Evolutionary conservation across 2,329 filamentous ascomycete genomes (phyloP), one percentile per base, ranked within the genome.

Genomic region (Hirsutella rhossiliensis): DNA sequence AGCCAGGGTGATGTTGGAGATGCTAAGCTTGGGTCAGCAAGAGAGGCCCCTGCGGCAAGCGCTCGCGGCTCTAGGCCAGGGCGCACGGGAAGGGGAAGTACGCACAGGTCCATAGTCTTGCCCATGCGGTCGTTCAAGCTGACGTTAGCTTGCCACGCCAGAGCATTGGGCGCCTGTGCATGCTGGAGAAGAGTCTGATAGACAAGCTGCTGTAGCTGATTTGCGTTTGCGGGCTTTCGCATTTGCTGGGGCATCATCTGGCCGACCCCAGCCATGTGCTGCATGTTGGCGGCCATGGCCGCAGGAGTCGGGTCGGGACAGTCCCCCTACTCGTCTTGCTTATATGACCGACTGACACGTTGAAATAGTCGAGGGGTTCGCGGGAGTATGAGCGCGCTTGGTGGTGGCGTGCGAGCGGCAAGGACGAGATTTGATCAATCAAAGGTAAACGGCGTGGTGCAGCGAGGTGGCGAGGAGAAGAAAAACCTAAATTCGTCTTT

Each of bases 261-360:
- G 58, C 63, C 66, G 50, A 61, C 64, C 48, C 61, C 63, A 56
- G 62, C 66, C 72, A 78, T 76, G 54, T 75, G 73, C 59, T 71
- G 69, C 63, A 78, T 71, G 53, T 76, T 77, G 57, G 70, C 73
- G 65, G 75, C 74, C 75, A 79, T 78, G 62, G 70, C 71, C 66
- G 69, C 69, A 48, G 45, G 45, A 38, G 42, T 45, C 38, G 46
- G 46, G 43, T 48, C 27, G 43, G 47, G 38, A 45, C 52, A 47
- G 48, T 34, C 48, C 47, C 54, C 54, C 52, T 43, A 46, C 43
- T 50, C 43, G 37, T 44, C 15, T 11, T 17, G 6, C 9, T 37
- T 11, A 8, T 17, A 8, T 18, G n/a, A 18, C 17, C 15, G 18
- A n/a, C 18, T n/a, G 8, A 18, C 18, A 17, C 15, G 18, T 37